phyloP scores from a whole-genome alignment of 257 asterid genomes.

The Nicotiana noctiflora region DNA sequence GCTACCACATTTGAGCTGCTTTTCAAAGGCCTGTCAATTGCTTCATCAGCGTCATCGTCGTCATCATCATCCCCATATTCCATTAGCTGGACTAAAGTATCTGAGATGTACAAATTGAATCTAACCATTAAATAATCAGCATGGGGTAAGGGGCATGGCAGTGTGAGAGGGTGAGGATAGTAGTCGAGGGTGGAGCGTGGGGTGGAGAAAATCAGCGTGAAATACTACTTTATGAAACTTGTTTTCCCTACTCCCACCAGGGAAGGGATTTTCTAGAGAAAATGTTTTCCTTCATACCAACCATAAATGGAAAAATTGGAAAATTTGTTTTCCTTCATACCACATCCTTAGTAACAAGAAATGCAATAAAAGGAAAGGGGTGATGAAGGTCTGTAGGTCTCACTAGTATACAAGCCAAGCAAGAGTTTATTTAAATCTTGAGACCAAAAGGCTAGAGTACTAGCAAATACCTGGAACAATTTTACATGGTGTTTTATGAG shows the following conservation, averaged over 20 bases:
- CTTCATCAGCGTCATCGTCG: slow-evolving; percentile 38
- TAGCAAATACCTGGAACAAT: slow-evolving; percentile 56
- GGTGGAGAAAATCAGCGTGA: too few relatives aligned
- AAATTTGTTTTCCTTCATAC: neutral
- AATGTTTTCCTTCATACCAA: too few relatives aligned
- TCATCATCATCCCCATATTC: slow-evolving; percentile 94
- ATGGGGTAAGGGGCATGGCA: too few relatives aligned
- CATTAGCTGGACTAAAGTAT: slow-evolving; percentile 76
- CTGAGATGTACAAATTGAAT: slow-evolving; percentile 23
- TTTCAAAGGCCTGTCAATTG: slow-evolving; percentile 14
- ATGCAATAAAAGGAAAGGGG: slow-evolving; percentile 2
- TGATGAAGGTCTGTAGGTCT: neutral
- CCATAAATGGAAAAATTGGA: too few relatives aligned
- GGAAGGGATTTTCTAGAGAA: too few relatives aligned
- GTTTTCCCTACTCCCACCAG: too few relatives aligned
- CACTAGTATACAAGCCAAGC: neutral
- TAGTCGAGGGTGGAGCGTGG: too few relatives aligned
- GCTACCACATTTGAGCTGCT: slow-evolving; percentile 25
- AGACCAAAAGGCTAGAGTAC: neutral
- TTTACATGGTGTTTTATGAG: slow-evolving; percentile 28
- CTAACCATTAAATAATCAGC: neutral
- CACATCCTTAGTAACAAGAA: neutral
- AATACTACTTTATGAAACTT: too few relatives aligned
- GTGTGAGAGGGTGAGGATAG: too few relatives aligned
- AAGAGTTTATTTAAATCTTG: neutral